Evolutionary conservation across 2,329 filamentous ascomycete species (phyloP).

Genomic region (Pseudogymnoascus sp.): DNA sequence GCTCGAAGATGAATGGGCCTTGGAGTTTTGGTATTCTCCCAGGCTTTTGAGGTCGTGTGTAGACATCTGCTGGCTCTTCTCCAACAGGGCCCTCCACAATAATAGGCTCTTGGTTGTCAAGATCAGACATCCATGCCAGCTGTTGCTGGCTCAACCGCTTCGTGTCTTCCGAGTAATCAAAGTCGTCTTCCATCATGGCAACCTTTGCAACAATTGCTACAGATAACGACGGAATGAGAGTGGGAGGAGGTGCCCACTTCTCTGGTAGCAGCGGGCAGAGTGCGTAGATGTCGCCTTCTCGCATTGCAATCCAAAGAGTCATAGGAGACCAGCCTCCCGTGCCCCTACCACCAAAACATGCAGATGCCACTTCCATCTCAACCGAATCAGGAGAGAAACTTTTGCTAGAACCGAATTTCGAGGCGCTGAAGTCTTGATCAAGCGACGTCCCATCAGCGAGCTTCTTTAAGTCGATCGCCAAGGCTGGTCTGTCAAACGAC

Average conservation of each 20-base stretch:
- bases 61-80: constrained; percentile 47
- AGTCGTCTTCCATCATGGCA: constrained; percentile 52
- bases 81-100: constrained; percentile 41
- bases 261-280: constrained; percentile 82
- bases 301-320: constrained; percentile 97
- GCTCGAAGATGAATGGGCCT: constrained; percentile 50
- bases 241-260: constrained; percentile 71
- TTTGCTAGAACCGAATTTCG: constrained; percentile 63
- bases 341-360: constrained; percentile 61
- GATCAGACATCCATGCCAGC: constrained; percentile 57
- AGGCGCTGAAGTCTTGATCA: constrained; percentile 76
- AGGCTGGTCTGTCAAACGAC: constrained; percentile 75
- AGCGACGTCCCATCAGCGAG: constrained; percentile 74
- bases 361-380: constrained; percentile 89
- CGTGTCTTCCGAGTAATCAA: constrained; percentile 40
- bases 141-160: constrained; percentile 55
- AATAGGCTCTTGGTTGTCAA: constrained; percentile 53
- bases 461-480: constrained; percentile 83
- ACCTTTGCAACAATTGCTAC: constrained; percentile 73
- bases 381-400: constrained; percentile 82
- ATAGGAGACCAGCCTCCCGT: constrained; percentile 88
- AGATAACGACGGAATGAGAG: constrained; percentile 72
- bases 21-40: constrained; percentile 52
- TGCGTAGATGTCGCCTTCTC: constrained; percentile 85
- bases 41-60: constrained; percentile 46